Conservation (phyloP, 2,329 filamentous ascomycete species). For the Aureobasidium sp. region DNA sequence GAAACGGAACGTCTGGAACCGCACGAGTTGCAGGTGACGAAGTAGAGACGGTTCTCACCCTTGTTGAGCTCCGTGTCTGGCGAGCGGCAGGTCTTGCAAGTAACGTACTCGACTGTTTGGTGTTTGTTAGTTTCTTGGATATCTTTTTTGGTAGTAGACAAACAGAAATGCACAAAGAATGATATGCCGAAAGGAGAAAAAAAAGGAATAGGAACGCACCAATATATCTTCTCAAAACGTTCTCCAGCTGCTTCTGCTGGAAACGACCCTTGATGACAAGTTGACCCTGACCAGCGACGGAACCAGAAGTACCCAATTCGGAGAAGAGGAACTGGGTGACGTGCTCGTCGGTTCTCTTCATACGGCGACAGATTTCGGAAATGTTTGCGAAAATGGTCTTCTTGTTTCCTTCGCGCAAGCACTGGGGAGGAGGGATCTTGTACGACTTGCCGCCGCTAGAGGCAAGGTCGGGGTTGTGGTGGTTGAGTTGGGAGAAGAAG, state of each 20-base stretch:
- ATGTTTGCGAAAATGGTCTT: conserved; percentile 99
- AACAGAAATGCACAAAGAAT: conserved; percentile 1
- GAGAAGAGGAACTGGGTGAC: conserved; percentile 94
- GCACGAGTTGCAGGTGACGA: conserved; percentile 85
- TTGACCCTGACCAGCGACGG: conserved; percentile 84
- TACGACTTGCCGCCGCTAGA: conserved; percentile 74
- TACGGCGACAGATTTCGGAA: conserved; percentile 95
- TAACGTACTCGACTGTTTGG: conserved; percentile 79
- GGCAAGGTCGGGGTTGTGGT: conserved; percentile 94
- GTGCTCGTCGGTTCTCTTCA: conserved; percentile 95
- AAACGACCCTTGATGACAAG: conserved; percentile 99
- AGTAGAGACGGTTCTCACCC: conserved; percentile 98
- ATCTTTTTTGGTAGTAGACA: neutral
- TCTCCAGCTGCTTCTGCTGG: conserved; percentile 99
- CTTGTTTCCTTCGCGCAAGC: conserved; percentile 99
- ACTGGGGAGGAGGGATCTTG: conserved; percentile 98
- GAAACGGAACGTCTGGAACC: conserved; percentile 72
- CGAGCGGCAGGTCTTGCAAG: conserved; percentile 95
- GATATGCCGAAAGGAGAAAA: neutral
- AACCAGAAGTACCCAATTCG: conserved; percentile 94
- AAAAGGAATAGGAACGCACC: conserved; percentile 47
- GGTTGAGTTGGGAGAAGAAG: conserved; percentile 90
- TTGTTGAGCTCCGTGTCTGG: conserved; percentile 95
- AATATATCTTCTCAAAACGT: conserved; percentile 91
- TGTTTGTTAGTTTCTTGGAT: conserved; percentile 21